Percentiles rank a stretch among this genome's conserved stretches.
Evolutionary conservation across 2,329 filamentous ascomycete species (phyloP).

Genomic region (Fusarium humuli): DNA sequence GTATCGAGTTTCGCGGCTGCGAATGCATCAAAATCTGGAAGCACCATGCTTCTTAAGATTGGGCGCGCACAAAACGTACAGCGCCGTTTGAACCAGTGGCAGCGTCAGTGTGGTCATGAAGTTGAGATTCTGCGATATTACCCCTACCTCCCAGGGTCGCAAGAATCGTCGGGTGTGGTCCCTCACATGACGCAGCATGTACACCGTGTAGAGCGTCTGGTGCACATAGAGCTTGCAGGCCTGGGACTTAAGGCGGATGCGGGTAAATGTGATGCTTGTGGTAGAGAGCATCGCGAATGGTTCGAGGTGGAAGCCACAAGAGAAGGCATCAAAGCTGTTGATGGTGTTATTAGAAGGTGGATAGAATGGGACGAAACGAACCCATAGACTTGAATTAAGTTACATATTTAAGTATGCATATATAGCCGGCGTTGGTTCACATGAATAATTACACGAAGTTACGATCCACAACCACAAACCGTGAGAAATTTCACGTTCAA

Average conservation of each 20-base stretch:
- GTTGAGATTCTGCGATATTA: conserved; percentile 92
- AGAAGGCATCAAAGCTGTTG: conserved; percentile 74
- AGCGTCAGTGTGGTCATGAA: conserved; percentile 89
- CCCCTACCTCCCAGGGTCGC: conserved; percentile 73
- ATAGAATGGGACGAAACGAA: conserved; percentile 80
- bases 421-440: conserved; percentile 24
- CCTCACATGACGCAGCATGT: conserved; percentile 84
- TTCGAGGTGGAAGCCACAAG: conserved; percentile 86
- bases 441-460: conserved; percentile 28
- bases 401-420: conserved; percentile 16
- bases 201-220: conserved; percentile 87
- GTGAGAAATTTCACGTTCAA: conserved; percentile 19
- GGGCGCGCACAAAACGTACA: conserved; percentile 84
- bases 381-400: conserved; percentile 27
- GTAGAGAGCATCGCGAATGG: conserved; percentile 91
- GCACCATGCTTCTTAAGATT: conserved; percentile 75
- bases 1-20: conserved; percentile 62
- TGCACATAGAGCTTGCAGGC: conserved; percentile 87
- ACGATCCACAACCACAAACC: conserved; percentile 13
- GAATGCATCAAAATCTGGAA: conserved; percentile 36
- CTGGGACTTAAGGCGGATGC: conserved; percentile 65
- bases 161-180: conserved; percentile 45
- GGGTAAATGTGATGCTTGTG: conserved; percentile 78
- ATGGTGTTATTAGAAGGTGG: conserved; percentile 83
- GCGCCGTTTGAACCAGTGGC: conserved; percentile 91